Percentiles rank a stretch among this genome's conserved stretches.
These are phyloP conservation scores for Priceomyces medius DNA, from an alignment of 805 yeast species.

Conservation along the genomic window DNA sequence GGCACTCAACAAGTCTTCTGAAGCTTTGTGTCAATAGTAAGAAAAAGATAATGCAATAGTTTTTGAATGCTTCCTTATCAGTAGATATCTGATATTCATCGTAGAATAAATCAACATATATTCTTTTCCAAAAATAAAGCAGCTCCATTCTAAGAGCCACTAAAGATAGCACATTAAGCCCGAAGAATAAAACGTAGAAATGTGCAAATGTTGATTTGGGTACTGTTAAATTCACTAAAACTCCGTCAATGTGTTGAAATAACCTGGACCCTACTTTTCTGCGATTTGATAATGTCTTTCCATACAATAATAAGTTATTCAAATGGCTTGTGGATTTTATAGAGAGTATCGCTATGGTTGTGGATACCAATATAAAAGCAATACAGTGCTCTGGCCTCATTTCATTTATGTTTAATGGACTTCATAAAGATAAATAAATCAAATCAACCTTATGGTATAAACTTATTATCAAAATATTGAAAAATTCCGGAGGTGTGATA, in stretches of 20 bases:
- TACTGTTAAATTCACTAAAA: constrained; percentile 40
- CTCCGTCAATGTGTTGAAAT: not conserved
- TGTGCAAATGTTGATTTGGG: constrained; percentile 66
- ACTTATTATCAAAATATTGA: too few relatives aligned
- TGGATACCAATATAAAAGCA: not conserved
- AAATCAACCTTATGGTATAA: too few relatives aligned
- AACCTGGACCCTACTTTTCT: constrained; percentile 1
- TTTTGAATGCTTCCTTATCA: constrained; percentile 5
- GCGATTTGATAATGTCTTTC: constrained; percentile 15
- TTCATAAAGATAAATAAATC: too few relatives aligned
- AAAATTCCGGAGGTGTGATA: too few relatives aligned
- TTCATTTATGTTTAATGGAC: too few relatives aligned
- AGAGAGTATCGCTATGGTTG: constrained; percentile 11
- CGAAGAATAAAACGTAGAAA: constrained; percentile 52
- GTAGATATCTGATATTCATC: constrained; percentile 5
- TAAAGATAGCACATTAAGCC: constrained; percentile 19
- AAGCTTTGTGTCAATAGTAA: constrained; percentile 47
- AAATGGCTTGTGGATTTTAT: constrained; percentile 17
- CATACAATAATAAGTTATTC: constrained; percentile 21
- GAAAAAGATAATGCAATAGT: constrained; percentile 19
- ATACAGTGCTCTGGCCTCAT: not conserved
- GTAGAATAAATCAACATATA: constrained; percentile 7
- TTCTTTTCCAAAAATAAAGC: not conserved
- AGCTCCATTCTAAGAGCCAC: not conserved
- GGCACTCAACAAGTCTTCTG: constrained; percentile 57